phyloP scores from a whole-genome alignment of 768 basidiomycete genomes.

The Omphalotus guepiniiformis region DNA sequence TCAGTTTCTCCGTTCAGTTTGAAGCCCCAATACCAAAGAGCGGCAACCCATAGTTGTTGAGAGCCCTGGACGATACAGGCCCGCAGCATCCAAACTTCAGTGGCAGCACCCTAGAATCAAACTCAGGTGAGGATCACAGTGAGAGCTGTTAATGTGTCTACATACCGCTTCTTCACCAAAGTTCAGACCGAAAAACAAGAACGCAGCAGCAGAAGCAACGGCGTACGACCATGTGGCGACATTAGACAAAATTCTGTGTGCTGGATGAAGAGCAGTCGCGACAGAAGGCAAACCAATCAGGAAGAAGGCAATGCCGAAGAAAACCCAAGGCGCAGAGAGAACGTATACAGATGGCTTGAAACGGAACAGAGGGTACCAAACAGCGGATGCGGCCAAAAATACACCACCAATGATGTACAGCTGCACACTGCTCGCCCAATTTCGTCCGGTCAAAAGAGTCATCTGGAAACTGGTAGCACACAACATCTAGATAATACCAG shows the following conservation, averaged over 20 bases:
- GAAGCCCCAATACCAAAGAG: constrained; percentile 95
- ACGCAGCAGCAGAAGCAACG: constrained; percentile 88
- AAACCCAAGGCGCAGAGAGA: constrained; percentile 83
- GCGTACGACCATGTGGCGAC: constrained; percentile 91
- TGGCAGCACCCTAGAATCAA: constrained; percentile 71
- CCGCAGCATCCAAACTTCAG: constrained; percentile 89
- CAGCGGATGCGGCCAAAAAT: constrained; percentile 79
- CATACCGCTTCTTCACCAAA: constrained; percentile 93
- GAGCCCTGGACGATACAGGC: constrained; percentile 94
- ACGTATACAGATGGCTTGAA: constrained; percentile 86
- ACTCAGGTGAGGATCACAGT: constrained; percentile 8
- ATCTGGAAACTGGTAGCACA: constrained; percentile 95
- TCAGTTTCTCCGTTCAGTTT: constrained; percentile 56
- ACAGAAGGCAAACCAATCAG: constrained; percentile 86
- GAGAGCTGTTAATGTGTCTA: constrained; percentile 8
- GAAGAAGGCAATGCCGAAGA: constrained; percentile 90
- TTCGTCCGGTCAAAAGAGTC: constrained; percentile 88
- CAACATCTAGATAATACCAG: constrained; percentile 55
- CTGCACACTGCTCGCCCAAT: constrained; percentile 74
- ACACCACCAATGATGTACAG: constrained; percentile 89
- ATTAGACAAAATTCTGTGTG: constrained; percentile 65
- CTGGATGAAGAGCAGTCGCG: constrained; percentile 47
- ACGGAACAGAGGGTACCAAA: constrained; percentile 91
- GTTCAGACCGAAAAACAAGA: constrained; percentile 92
- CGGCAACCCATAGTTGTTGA: constrained; percentile 94